Evolutionary conservation across 2,329 filamentous ascomycete species (phyloP).

Genomic region (Penicillium sp.): DNA sequence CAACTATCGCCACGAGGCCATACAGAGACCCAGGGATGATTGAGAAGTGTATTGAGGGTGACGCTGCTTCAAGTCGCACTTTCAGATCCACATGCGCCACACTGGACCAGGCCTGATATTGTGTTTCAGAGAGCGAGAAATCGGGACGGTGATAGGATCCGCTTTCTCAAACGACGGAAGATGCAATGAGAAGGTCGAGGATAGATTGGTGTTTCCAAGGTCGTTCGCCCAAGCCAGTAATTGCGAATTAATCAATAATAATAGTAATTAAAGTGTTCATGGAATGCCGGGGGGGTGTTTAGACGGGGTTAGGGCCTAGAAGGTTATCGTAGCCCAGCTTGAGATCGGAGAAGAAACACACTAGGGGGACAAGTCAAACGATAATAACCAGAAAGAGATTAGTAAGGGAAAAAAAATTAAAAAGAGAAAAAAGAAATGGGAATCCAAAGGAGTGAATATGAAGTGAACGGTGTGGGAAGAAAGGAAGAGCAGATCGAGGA

Average conservation of each 20-base stretch:
- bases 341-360: constrained; percentile 16
- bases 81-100: constrained; percentile 19
- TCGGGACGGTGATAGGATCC: constrained; percentile 5
- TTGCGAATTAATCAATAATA: constrained; percentile 27
- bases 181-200: constrained; percentile 17
- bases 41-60: constrained; percentile 12
- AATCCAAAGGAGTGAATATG: constrained; percentile 28
- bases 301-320: constrained; percentile 14
- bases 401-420: constrained; percentile 13
- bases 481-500: constrained; percentile 23
- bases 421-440: constrained; percentile 14
- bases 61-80: constrained; percentile 13
- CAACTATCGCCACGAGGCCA: constrained; percentile 12
- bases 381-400: constrained; percentile 15
- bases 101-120: constrained; percentile 17
- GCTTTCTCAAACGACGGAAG: constrained; percentile 5
- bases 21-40: constrained; percentile 17
- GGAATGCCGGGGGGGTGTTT: constrained; percentile 11
- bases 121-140: constrained; percentile 19
- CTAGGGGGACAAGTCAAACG: constrained; percentile 8
- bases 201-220: constrained; percentile 19
- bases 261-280: constrained; percentile 22
- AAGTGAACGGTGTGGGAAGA: constrained; percentile 20
- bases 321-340: constrained; percentile 16
- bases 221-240: constrained; percentile 5